phyloP scores from a whole-genome alignment of 306 rosid genomes.

The Leucaena leucocephala region DNA sequence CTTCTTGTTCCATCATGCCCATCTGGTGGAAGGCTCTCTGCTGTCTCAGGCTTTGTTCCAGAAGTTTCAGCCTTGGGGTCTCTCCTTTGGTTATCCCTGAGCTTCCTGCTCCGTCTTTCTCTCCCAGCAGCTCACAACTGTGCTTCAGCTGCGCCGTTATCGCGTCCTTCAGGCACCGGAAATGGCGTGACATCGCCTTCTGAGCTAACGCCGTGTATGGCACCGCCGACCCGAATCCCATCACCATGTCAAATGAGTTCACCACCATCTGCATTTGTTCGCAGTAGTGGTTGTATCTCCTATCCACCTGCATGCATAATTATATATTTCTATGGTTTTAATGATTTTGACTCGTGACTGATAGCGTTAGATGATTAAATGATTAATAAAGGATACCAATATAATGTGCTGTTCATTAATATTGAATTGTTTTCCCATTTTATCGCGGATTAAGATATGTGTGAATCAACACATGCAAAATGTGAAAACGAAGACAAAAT shows the following conservation, averaged over 20 bases:
- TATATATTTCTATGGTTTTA: neutral
- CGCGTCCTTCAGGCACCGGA: conserved; percentile 91
- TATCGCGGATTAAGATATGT: neutral
- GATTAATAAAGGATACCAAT: neutral
- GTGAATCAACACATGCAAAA: conserved; percentile 32
- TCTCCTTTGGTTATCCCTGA: conserved; percentile 94
- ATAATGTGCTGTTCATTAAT: neutral
- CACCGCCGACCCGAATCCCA: conserved; percentile 92
- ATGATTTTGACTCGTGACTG: neutral
- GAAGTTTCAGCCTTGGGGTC: conserved; percentile 84
- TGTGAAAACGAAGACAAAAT: conserved; percentile 10
- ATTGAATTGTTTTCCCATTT: neutral
- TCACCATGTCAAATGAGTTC: conserved; percentile 83
- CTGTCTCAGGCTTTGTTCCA: conserved; percentile 88
- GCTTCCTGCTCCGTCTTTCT: conserved; percentile 76
- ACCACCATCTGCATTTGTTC: conserved; percentile 99
- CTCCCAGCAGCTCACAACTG: conserved; percentile 81
- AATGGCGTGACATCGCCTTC: conserved; percentile 95
- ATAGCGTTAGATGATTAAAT: too few relatives aligned
- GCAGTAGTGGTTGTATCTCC: conserved; percentile 90
- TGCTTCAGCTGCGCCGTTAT: conserved; percentile 69
- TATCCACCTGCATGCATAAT: conserved; percentile 68
- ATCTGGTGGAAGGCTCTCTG: conserved; percentile 93
- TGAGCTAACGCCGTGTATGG: conserved; percentile 92
- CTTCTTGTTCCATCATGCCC: conserved; percentile 99